A percentile compares a stretch with the other conserved stretches of the same genome.
Conservation (phyloP, 2,329 filamentous ascomycete species). For the Aspergillus ibericus region DNA sequence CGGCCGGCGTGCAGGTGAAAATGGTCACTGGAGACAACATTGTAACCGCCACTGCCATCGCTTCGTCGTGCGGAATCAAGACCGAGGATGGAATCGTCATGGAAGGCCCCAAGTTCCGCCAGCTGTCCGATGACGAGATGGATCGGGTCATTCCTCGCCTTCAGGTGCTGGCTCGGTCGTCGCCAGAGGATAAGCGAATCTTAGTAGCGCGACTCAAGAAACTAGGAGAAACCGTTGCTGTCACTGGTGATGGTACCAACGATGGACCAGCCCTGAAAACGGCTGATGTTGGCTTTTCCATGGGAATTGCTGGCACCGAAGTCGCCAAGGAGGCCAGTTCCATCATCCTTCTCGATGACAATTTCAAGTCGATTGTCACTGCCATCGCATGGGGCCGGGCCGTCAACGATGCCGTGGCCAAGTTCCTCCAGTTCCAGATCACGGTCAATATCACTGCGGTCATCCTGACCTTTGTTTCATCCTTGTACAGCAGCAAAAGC, state of each 20-base stretch:
- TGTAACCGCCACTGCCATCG: constrained; percentile 71
- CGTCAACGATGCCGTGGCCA: constrained; percentile 67
- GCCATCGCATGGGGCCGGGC: constrained; percentile 68
- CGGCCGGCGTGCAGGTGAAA: constrained; percentile 68
- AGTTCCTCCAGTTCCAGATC: constrained; percentile 65
- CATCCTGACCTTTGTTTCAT: constrained; percentile 80
- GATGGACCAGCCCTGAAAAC: constrained; percentile 66
- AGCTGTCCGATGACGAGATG: constrained; percentile 61
- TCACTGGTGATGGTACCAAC: constrained; percentile 67
- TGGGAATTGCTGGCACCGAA: constrained; percentile 67
- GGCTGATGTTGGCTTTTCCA: constrained; percentile 67
- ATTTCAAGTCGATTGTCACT: constrained; percentile 65
- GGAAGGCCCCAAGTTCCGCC: constrained; percentile 68
- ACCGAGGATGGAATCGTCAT: constrained; percentile 61
- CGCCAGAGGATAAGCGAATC: constrained; percentile 66
- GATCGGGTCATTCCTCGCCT: constrained; percentile 59
- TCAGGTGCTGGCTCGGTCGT: constrained; percentile 65
- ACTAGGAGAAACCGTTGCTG: constrained; percentile 63
- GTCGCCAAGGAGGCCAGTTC: constrained; percentile 69
- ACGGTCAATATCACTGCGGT: constrained; percentile 93
- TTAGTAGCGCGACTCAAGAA: constrained; percentile 62
- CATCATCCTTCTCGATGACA: constrained; percentile 67
- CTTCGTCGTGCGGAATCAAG: constrained; percentile 70
- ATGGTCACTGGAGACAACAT: constrained; percentile 75
- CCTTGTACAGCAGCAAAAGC: constrained; percentile 69